These are phyloP conservation scores for Mycena haematopus DNA, from an alignment of 768 basidiomycete genomes.

Conservation along the genomic window DNA sequence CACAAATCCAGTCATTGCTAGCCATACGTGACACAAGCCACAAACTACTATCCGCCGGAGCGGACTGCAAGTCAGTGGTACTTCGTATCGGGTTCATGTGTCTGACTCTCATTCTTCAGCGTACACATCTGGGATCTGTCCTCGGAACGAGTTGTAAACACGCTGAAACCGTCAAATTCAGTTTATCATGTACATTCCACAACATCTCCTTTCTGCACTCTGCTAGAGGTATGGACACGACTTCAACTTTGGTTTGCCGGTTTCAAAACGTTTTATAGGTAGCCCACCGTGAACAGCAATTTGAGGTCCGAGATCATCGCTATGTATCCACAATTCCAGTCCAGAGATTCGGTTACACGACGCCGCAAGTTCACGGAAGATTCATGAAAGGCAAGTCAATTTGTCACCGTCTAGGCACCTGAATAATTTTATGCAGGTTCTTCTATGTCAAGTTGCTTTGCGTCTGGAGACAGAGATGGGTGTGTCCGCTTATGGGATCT, in stretches of 20 bases:
- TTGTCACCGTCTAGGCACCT: background rate
- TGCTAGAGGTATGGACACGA: slow-evolving; percentile 48
- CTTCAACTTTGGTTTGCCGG: slow-evolving; percentile 3
- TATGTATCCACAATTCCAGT: slow-evolving; percentile 42
- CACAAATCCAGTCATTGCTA: slow-evolving; percentile 51
- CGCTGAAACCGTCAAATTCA: slow-evolving; percentile 48
- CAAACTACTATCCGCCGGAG: slow-evolving; percentile 54
- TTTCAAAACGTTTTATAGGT: slow-evolving; percentile 40
- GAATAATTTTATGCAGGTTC: slow-evolving; percentile 11
- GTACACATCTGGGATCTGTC: slow-evolving; percentile 54
- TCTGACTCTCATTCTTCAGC: slow-evolving; percentile 17
- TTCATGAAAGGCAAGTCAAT: slow-evolving; percentile 49
- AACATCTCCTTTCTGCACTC: slow-evolving; percentile 44
- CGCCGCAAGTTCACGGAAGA: slow-evolving; percentile 46
- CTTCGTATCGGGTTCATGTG: too few relatives aligned
- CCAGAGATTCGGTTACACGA: slow-evolving; percentile 52
- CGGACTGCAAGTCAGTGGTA: slow-evolving; percentile 43
- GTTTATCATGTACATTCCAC: slow-evolving; percentile 50
- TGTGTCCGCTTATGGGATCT: slow-evolving; percentile 55
- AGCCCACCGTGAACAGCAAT: slow-evolving; percentile 57
- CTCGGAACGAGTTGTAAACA: slow-evolving; percentile 49
- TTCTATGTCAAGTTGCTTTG: slow-evolving; percentile 42
- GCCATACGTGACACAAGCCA: slow-evolving; percentile 50
- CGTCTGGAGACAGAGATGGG: slow-evolving; percentile 51
- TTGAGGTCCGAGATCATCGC: slow-evolving; percentile 57